Percentiles rank a stretch among this genome's conserved stretches.
These are phyloP conservation scores for Blepharisma japonicum DNA, from an alignment of 73 alveolate genomes.

Conservation along the genomic window DNA sequence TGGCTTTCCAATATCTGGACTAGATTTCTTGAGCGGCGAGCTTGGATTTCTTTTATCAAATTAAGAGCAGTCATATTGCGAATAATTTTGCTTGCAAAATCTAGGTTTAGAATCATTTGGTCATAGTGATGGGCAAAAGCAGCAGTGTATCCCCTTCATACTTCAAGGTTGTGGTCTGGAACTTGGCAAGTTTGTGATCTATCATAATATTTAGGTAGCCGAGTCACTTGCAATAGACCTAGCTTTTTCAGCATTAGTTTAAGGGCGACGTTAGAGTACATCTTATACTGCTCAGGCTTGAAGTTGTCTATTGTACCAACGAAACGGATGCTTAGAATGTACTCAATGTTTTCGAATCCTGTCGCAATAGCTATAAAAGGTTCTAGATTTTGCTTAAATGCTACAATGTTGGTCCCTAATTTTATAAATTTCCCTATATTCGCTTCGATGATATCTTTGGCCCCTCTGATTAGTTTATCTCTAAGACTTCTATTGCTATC, in stretches of 20 bases:
- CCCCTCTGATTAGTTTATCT: neutral
- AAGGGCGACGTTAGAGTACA: neutral
- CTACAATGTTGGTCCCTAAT: neutral
- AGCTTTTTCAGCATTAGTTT: neutral
- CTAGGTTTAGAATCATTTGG: conserved; percentile 2
- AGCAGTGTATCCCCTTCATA: conserved; percentile 28
- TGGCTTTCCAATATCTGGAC: neutral
- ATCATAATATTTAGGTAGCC: neutral
- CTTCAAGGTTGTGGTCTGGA: neutral
- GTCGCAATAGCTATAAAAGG: neutral
- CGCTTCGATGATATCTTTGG: neutral
- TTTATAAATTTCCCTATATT: neutral
- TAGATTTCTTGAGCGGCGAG: neutral
- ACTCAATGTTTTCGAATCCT: neutral
- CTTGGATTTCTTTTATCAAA: neutral
- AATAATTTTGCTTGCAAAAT: conserved; percentile 13
- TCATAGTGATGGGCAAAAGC: neutral
- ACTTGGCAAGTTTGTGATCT: neutral
- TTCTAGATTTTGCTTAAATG: neutral
- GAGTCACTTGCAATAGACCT: neutral
- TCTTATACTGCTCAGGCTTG: neutral
- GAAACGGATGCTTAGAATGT: neutral
- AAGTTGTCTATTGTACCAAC: neutral
- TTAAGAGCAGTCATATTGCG: neutral
- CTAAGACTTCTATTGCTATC: neutral